phyloP scores from a whole-genome alignment of 2,329 filamentous ascomycete genomes.

The Chaetoscypha palmicola region DNA sequence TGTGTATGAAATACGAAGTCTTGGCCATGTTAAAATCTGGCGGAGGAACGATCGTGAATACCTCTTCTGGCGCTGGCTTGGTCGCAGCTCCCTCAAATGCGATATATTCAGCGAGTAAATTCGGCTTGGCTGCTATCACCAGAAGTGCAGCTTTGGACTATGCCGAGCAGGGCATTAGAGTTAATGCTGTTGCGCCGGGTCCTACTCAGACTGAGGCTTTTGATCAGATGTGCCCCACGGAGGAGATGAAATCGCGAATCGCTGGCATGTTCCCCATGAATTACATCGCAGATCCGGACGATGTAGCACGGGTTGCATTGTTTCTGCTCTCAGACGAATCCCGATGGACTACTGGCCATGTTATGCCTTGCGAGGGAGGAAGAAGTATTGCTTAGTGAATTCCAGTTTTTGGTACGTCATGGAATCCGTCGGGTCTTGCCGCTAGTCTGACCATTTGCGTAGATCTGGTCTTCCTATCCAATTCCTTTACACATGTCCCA shows the following conservation, averaged over 20 bases:
- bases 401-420: too few species aligned
- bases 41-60: neutral
- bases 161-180: neutral
- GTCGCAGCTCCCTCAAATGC: neutral
- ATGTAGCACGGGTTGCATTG: neutral
- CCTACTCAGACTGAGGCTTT: neutral
- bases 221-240: neutral
- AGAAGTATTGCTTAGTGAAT: neutral
- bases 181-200: neutral
- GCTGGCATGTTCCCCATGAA: constrained; percentile 2
- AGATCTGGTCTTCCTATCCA: too few species aligned
- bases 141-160: neutral
- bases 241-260: neutral
- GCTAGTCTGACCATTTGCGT: too few species aligned
- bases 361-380: constrained; percentile 1
- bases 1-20: constrained; percentile 3
- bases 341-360: neutral
- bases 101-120: neutral
- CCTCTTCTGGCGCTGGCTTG: neutral
- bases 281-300: constrained; percentile 1
- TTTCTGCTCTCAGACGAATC: constrained; percentile 1
- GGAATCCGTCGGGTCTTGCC: too few species aligned
- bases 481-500: too few species aligned
- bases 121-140: neutral
- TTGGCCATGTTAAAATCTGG: neutral